Percentiles rank a stretch among this genome's conserved stretches.
Conservation (phyloP, 1,284 basidiomycete species). For the Laetiporus sulphureus region DNA sequence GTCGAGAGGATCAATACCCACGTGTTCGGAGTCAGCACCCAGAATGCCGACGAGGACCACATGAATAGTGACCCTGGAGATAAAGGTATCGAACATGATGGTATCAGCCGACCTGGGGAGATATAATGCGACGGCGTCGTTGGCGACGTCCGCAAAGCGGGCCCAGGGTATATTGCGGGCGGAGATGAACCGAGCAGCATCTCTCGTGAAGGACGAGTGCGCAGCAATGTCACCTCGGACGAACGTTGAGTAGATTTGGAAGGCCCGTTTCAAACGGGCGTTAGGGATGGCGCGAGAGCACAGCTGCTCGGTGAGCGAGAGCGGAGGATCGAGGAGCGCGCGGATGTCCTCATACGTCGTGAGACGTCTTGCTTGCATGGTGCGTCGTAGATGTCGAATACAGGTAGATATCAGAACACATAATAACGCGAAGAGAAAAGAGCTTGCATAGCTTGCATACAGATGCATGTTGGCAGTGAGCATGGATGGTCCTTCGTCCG, state of each 20-base stretch:
- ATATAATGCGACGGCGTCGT: conserved; percentile 23
- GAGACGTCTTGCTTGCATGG: not conserved
- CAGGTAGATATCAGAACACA: not conserved
- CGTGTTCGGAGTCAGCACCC: conserved; percentile 23
- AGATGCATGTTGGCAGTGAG: too few species aligned
- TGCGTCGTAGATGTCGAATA: not conserved
- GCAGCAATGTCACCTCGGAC: conserved; percentile 26
- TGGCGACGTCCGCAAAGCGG: conserved; percentile 24
- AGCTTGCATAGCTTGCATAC: too few species aligned
- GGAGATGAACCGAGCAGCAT: conserved; percentile 21
- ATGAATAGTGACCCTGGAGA: conserved; percentile 38
- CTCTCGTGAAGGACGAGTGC: conserved; percentile 27
- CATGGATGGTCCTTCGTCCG: too few species aligned
- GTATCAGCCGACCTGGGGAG: conserved; percentile 5
- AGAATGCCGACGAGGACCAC: conserved; percentile 36
- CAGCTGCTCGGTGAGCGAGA: conserved; percentile 14
- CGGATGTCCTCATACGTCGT: not conserved
- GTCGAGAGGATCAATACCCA: conserved; percentile 24
- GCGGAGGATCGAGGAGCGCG: not conserved
- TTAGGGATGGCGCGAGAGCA: conserved; percentile 36
- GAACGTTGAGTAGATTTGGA: conserved; percentile 36
- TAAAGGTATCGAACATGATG: conserved; percentile 29
- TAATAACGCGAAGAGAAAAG: too few species aligned
- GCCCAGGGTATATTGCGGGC: conserved; percentile 25
- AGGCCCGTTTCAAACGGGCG: conserved; percentile 33